Evolutionary conservation across 1,139 yeast genomes (phyloP).

Genomic region (Geotrichum reessii): DNA sequence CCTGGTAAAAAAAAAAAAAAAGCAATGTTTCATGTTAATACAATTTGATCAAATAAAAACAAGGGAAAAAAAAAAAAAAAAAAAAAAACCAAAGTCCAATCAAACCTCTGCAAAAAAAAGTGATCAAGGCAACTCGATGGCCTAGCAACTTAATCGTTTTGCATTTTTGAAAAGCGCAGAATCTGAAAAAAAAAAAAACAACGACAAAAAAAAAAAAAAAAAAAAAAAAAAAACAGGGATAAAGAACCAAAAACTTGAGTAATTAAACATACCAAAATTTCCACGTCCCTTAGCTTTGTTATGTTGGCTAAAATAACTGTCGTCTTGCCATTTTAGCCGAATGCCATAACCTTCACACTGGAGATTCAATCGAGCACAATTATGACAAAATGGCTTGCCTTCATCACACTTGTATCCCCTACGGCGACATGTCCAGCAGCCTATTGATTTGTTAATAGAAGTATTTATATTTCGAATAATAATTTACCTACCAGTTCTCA

Average conservation of each 20-base stretch:
- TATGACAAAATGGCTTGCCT: conserved; percentile 34
- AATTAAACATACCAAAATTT: neutral
- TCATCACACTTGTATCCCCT: conserved; percentile 85
- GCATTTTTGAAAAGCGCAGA: neutral
- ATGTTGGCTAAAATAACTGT: conserved; percentile 10
- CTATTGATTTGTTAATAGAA: conserved; percentile 30
- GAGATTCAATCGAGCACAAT: conserved; percentile 22
- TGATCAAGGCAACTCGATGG: neutral
- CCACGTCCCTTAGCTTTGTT: conserved; percentile 2
- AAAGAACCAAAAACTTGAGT: neutral
- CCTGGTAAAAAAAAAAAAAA: neutral
- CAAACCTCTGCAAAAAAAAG: neutral
- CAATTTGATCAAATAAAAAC: neutral
- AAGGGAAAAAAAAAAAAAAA: no score
- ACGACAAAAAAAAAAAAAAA: neutral
- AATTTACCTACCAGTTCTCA: conserved; percentile 25
- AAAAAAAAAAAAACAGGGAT: neutral
- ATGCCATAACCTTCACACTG: conserved; percentile 31
- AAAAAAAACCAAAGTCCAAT: neutral
- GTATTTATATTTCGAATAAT: neutral
- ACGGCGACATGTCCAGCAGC: conserved; percentile 76
- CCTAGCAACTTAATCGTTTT: neutral
- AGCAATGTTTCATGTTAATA: neutral
- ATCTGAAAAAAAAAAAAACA: no score
- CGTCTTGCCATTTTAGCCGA: conserved; percentile 29